phyloP scores from a whole-genome alignment of 1,284 basidiomycete species.

The Ceratobasidium papillatum region DNA sequence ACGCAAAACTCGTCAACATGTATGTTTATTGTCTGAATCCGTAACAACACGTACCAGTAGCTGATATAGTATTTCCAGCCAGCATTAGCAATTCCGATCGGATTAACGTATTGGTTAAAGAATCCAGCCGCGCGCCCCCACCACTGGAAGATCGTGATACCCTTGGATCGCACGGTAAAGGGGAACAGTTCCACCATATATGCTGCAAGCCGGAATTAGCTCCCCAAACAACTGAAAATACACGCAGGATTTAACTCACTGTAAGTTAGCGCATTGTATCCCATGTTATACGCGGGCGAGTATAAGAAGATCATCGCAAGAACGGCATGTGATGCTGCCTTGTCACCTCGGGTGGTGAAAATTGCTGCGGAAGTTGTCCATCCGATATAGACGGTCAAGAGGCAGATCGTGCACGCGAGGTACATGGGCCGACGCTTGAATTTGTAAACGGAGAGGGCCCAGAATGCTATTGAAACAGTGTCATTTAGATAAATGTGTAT shows the following conservation, averaged over 20 bases:
- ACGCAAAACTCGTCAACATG: slow-evolving; percentile 53
- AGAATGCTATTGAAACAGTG: slow-evolving; percentile 43
- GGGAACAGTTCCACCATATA: slow-evolving; percentile 64
- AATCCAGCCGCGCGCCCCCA: slow-evolving; percentile 62
- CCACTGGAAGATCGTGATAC: slow-evolving; percentile 61
- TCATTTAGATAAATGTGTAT: not conserved
- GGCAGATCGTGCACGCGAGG: slow-evolving; percentile 60
- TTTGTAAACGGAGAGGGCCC: slow-evolving; percentile 60
- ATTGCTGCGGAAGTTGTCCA: slow-evolving; percentile 64
- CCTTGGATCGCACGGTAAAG: slow-evolving; percentile 61
- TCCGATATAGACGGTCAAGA: slow-evolving; percentile 60
- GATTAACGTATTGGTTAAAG: slow-evolving; percentile 69
- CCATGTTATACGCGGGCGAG: slow-evolving; percentile 61
- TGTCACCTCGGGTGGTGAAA: slow-evolving; percentile 54
- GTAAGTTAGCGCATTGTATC: slow-evolving; percentile 60
- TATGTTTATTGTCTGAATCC: slow-evolving; percentile 53
- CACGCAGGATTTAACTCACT: slow-evolving; percentile 51
- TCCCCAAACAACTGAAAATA: not conserved
- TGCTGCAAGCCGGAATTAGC: slow-evolving; percentile 50
- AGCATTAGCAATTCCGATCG: slow-evolving; percentile 64
- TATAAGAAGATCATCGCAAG: slow-evolving; percentile 60
- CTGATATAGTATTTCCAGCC: slow-evolving; percentile 52
- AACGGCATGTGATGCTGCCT: slow-evolving; percentile 44
- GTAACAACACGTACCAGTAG: slow-evolving; percentile 45
- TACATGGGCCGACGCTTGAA: slow-evolving; percentile 62